Base-by-base conservation (phyloP, 371 early-diverging fungal genomes). In the Zychaea mexicana region DNA sequence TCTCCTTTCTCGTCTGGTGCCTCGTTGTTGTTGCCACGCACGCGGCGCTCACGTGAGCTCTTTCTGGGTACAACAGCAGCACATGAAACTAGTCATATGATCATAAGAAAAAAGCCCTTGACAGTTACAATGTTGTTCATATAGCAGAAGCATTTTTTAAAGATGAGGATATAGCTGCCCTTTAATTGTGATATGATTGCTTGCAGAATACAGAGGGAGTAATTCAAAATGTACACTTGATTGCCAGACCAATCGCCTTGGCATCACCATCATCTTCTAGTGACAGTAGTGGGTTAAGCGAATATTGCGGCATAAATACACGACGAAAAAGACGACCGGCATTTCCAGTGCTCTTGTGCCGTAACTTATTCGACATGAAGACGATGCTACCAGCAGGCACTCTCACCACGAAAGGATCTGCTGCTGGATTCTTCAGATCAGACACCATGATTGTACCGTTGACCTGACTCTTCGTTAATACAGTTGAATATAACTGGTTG, bases 241-340 rank as follows among this genome's bases (percentile, higher is more conserved):
- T 39, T 33, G 62, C 52, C 19, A 61, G 22, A 36, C 62, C 62
- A 38, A 61, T 49, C 4, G 55, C 32, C 31, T 31, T 9, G 8
- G 7, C 55, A 6, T 38, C 24, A 2, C 27, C 45, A 26, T 24
- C n/a, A 45, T 5, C 9, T 45, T 49, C 49, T 9, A 49, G 9
- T 5, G 49, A 49, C 9, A 22, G 3, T 19, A 65, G 2, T 4
- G 73, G 76, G 6, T 53, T 15, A 3, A 39, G 36, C 2, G 84
- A 82, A 65, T 79, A 86, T 67, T 86, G 88, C 8, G 85, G 81
- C 86, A 88, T 88, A 56, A 76, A 86, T 2, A 66, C 84, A 0
- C 79, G 65, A 15, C 86, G 69, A 59, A 85, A 86, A 15, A 28
- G 39, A 1, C 52, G 7, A 28, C 62, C 69, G 2, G 33, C n/a